Conservation (phyloP, 495 filamentous ascomycete species). For the Daldinia childiae region DNA sequence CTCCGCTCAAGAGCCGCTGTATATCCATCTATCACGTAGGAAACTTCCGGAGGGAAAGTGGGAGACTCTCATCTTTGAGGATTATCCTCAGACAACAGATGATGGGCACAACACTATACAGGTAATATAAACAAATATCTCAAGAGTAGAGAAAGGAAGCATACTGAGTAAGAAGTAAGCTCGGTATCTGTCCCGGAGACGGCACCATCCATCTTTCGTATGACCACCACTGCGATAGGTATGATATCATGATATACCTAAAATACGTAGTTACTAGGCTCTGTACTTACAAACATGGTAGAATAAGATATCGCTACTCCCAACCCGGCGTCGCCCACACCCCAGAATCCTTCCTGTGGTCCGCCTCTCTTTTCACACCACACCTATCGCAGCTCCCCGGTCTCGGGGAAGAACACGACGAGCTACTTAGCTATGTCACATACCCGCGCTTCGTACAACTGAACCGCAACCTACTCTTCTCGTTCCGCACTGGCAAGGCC, state of each 20-base stretch:
- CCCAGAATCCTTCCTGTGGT: conserved; percentile 50
- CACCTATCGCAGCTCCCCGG: conserved; percentile 54
- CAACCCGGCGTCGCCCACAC: conserved; percentile 47
- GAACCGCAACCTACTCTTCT: conserved; percentile 50
- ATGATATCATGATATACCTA: background rate
- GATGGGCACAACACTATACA: conserved; percentile 62
- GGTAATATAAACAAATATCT: conserved; percentile 32
- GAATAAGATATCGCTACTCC: conserved; percentile 57
- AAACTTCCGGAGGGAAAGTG: conserved; percentile 49
- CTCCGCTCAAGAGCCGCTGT: conserved; percentile 47
- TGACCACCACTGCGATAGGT: conserved; percentile 57
- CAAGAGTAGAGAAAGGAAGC: background rate
- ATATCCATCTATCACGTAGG: conserved; percentile 56
- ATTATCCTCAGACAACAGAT: conserved; percentile 60
- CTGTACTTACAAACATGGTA: conserved; percentile 28
- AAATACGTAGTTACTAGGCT: background rate
- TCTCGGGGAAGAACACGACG: conserved; percentile 41
- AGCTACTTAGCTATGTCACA: conserved; percentile 53
- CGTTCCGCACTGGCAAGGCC: conserved; percentile 60
- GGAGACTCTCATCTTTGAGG: conserved; percentile 56
- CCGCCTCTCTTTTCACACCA: conserved; percentile 51
- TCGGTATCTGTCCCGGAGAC: conserved; percentile 58
- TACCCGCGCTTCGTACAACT: conserved; percentile 58
- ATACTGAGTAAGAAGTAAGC: conserved; percentile 32
- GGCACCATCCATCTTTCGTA: conserved; percentile 60